Base-by-base conservation (phyloP, 2,329 filamentous ascomycete genomes). In the Fusarium albosuccineum region DNA sequence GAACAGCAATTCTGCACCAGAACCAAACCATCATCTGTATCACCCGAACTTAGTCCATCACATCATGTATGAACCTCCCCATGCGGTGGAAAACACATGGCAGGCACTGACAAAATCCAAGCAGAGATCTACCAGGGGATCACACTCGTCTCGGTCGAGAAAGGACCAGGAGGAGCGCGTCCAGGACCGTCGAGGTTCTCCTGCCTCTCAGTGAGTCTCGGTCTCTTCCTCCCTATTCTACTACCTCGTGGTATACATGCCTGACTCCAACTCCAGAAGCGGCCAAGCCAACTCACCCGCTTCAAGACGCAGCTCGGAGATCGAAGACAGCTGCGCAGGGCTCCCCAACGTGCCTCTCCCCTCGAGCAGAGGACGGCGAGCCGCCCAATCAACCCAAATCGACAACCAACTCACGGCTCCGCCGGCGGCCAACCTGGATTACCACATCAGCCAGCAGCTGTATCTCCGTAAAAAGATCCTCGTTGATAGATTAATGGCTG, bases 341-440 rank as follows among this genome's bases (percentile, higher is more conserved):
- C 57, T 53, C 41, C 60, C 64, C 61, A 72, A 58, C 57, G 68
- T 72, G 66, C 60, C 70, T 62, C 60, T 66, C 17, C 51, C 68
- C 11, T 26, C 51, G 14, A 45, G 40, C 42, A 42, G 42, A 45
- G 55, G 37, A 67, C 58, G 59, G 66, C 59, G 52, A 72, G 67
- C 70, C 70, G 70, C 70, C 67, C 67, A 69, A 57, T 33, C 48
- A 42, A 68, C 29, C 41, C 48, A 70, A 57, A 36, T 53, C 56
- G 62, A 70, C 66, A 57, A 57, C 51, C 34, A 74, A 22, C 73
- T 73, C 39, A 75, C 76, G 36, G 71, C 76, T 9, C 71, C 75
- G 50, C 71, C 66, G 54, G 66, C 70, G 54, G 64, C 60, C 39
- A 76, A 58, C 72, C 66, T 51, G 48, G 52, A 56, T 57, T 58